These are phyloP conservation scores for Pseudocercospora vitis DNA, from an alignment of 2,329 filamentous ascomycete species.

Conservation along the genomic window DNA sequence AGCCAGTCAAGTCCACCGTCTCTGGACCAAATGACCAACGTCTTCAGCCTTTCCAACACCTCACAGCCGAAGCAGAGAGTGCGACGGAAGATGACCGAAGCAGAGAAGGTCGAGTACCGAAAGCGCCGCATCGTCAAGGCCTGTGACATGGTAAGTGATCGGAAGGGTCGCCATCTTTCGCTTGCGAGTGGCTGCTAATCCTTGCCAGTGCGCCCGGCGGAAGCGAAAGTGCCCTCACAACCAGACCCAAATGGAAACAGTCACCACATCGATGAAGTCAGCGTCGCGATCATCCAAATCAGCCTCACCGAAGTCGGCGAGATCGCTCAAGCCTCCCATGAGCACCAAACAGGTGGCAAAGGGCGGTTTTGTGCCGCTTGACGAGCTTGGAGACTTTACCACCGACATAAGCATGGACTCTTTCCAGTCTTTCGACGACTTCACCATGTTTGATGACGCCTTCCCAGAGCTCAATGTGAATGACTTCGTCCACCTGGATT, in stretches of 20 bases:
- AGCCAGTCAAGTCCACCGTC: constrained; percentile 29
- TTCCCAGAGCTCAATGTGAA: constrained; percentile 26
- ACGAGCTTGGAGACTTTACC: constrained; percentile 14
- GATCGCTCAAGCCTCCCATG: neutral
- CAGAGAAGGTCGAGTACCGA: constrained; percentile 41
- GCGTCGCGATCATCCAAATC: constrained; percentile 8
- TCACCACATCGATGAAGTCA: constrained; percentile 17
- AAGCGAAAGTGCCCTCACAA: constrained; percentile 41
- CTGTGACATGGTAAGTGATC: too few relatives aligned
- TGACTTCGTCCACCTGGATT: constrained; percentile 21
- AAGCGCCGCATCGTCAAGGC: constrained; percentile 41
- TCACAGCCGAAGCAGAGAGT: constrained; percentile 39
- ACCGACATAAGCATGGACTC: constrained; percentile 18
- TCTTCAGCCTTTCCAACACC: constrained; percentile 39
- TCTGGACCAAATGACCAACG: constrained; percentile 41
- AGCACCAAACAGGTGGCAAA: constrained; percentile 7
- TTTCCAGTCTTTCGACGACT: constrained; percentile 31
- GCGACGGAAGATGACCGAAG: constrained; percentile 41
- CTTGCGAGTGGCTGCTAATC: too few relatives aligned
- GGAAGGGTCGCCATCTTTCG: too few relatives aligned
- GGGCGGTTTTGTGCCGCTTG: constrained; percentile 4
- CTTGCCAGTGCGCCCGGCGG: constrained; percentile 39
- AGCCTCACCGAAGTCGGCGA: constrained; percentile 2
- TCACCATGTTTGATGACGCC: constrained; percentile 31
- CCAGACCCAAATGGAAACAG: constrained; percentile 35